Base-by-base conservation (phyloP, 2,329 filamentous ascomycete genomes). In the Pseudogymnoascus sp. region DNA sequence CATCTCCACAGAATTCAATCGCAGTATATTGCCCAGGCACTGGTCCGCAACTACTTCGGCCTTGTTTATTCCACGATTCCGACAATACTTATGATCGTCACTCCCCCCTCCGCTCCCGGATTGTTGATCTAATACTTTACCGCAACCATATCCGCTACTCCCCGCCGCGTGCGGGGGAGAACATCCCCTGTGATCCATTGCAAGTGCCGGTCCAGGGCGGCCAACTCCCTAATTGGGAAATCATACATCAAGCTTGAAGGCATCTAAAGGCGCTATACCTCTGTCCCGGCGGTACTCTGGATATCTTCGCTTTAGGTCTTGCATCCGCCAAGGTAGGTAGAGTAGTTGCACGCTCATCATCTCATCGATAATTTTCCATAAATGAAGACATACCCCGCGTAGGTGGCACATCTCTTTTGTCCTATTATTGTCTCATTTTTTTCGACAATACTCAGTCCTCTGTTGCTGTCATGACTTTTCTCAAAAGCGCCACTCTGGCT, bases 21-120 rank as follows among this genome's bases (percentile, higher is more conserved):
- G 26, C 26, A 18, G 26, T 52, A 30, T 52, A 52, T 33, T 52
- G 45, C 26, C 45, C 45, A 30, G 45, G 15, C 15, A 18, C n/a
- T 52, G 9, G 45, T 52, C 41, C 45, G 45, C 45, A 52, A 30
- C 45, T 52, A 52, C 45, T 52, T 52, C 45, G 45, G 45, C 45
- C 45, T 52, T 52, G 45, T 30, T 52, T 30, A 30, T 52, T n/a
- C 26, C n/a, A 52, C 33, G 45, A 52, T 30, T 26, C 45, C 26
- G n/a, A 33, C 7, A 52, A 52, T 52, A n/a, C 9, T 18, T 8
- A 33, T 15, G 45, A 52, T 52, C 45, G 45, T 15, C 45, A 23
- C 26, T 52, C 19, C 15, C 15, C 9, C 45, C 45, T 52, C 45
- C 26, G 13, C 26, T 52, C 26, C 26, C 23, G 15, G 26, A 52